Percentiles rank a stretch among this genome's conserved stretches.
These are phyloP conservation scores for Syncephalastrum racemosum DNA, from an alignment of 371 early-diverging fungal species.

Conservation along the genomic window DNA sequence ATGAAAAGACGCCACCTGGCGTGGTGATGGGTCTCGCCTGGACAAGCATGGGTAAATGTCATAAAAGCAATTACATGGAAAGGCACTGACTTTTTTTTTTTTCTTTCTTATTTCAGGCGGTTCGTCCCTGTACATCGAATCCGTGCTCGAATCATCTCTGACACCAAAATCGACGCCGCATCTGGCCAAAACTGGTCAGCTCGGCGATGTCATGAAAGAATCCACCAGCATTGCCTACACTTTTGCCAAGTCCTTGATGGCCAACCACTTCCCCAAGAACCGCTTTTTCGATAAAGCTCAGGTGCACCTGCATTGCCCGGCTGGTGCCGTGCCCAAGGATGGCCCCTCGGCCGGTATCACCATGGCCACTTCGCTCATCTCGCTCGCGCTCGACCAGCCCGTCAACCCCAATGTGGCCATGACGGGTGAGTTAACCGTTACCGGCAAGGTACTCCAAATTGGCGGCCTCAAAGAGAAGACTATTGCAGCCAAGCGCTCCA, in stretches of 20 bases:
- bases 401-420: conserved; percentile 85
- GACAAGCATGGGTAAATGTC: conserved; percentile 84
- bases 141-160: conserved; percentile 80
- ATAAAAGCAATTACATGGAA: not conserved
- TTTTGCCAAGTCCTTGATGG: conserved; percentile 80
- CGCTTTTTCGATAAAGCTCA: conserved; percentile 86
- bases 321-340: conserved; percentile 98
- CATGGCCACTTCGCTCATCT: conserved; percentile 92
- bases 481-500: conserved; percentile 95
- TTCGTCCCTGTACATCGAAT: conserved; percentile 92
- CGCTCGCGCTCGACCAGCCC: conserved; percentile 81
- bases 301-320: conserved; percentile 96
- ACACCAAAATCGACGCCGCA: conserved; percentile 65
- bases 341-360: conserved; percentile 96
- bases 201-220: conserved; percentile 99
- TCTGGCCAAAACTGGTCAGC: conserved; percentile 86
- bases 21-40: conserved; percentile 96
- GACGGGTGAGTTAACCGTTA: conserved; percentile 97
- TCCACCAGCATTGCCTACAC: conserved; percentile 95
- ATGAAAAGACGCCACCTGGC: conserved; percentile 88
- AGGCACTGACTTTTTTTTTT: not conserved
- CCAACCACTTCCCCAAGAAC: conserved; percentile 75
- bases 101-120: conserved; percentile 61
- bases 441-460: conserved; percentile 95
- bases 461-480: conserved; percentile 98